Percentiles rank a stretch among this genome's conserved stretches.
These are phyloP conservation scores for Backusella liffmaniae DNA, from an alignment of 192 early-diverging fungal genomes.

Conservation along the genomic window DNA sequence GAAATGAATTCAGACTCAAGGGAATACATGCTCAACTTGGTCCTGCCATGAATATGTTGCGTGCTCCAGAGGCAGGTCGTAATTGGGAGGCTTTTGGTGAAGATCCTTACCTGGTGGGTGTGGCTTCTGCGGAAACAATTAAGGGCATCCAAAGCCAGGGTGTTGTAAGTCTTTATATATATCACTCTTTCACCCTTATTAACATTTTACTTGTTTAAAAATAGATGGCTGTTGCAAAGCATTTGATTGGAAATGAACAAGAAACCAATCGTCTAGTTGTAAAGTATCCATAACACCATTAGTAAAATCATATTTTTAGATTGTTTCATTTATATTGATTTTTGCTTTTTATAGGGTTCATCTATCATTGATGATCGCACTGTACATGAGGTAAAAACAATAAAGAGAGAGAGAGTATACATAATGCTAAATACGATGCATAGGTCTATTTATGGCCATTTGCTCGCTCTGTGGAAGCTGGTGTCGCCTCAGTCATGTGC, in stretches of 20 bases:
- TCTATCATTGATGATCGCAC: constrained; percentile 53
- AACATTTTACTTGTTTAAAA: background rate
- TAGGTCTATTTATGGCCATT: constrained; percentile 52
- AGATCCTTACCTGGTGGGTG: constrained; percentile 32
- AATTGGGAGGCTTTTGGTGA: constrained; percentile 37
- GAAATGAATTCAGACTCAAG: constrained; percentile 54
- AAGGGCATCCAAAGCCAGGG: constrained; percentile 25
- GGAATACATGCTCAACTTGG: constrained; percentile 59
- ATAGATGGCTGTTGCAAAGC: constrained; percentile 34
- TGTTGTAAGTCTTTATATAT: constrained; percentile 18
- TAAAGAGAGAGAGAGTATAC: background rate
- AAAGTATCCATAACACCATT: background rate
- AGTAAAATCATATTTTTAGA: background rate
- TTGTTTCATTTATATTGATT: background rate
- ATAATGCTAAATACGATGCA: too few relatives aligned
- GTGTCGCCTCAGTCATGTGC: constrained; percentile 64
- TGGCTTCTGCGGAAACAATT: constrained; percentile 27
- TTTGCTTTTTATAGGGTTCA: background rate
- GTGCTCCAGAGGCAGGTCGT: constrained; percentile 25
- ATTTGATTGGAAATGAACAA: constrained; percentile 36
- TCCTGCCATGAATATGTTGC: constrained; percentile 37
- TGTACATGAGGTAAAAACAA: constrained; percentile 41
- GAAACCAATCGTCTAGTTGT: constrained; percentile 23
- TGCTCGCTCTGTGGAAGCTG: constrained; percentile 50
- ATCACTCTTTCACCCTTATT: background rate